Evolutionary conservation across 2,329 filamentous ascomycete genomes (phyloP).

Genomic region (Xylariaceae sp.): DNA sequence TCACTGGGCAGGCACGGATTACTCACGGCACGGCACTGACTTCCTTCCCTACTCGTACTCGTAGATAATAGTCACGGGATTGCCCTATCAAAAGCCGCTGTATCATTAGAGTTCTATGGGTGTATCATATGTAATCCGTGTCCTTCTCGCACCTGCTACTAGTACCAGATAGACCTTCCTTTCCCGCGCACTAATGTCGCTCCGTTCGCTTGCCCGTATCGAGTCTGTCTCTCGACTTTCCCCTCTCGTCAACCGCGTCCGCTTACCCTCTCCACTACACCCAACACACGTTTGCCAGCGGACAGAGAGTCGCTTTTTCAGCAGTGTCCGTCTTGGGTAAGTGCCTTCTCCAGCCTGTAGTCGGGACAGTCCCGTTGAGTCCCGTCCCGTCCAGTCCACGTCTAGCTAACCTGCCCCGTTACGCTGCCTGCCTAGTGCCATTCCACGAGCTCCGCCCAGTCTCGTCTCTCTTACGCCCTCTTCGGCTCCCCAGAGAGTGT

Average conservation of each 20-base stretch:
- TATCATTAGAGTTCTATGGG: slow-evolving; percentile 12
- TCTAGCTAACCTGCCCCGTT: slow-evolving; percentile 9
- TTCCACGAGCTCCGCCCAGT: slow-evolving; percentile 10
- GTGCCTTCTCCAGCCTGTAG: slow-evolving; percentile 4
- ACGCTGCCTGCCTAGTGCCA: slow-evolving; percentile 6
- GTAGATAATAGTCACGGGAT: background rate
- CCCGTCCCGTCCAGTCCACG: background rate
- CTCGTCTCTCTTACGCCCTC: slow-evolving; percentile 19
- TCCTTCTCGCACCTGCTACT: background rate
- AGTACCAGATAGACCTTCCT: slow-evolving; percentile 7
- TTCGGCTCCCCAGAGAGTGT: slow-evolving; percentile 12
- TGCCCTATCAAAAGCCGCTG: slow-evolving; percentile 13
- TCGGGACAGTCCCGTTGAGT: background rate
- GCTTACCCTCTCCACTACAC: slow-evolving; percentile 16
- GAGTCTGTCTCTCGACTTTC: slow-evolving; percentile 25
- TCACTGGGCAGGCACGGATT: no score
- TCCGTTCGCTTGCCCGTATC: slow-evolving; percentile 24
- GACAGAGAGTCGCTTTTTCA: slow-evolving; percentile 21
- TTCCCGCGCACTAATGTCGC: slow-evolving; percentile 25
- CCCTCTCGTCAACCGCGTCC: slow-evolving; percentile 20
- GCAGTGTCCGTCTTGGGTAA: slow-evolving; percentile 18
- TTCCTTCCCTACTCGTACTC: background rate
- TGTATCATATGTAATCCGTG: background rate
- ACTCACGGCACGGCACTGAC: background rate
- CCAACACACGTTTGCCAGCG: slow-evolving; percentile 13